Evolutionary conservation across 116 monocot species (phyloP).

Genomic region (Papilionanthe hybrid): DNA sequence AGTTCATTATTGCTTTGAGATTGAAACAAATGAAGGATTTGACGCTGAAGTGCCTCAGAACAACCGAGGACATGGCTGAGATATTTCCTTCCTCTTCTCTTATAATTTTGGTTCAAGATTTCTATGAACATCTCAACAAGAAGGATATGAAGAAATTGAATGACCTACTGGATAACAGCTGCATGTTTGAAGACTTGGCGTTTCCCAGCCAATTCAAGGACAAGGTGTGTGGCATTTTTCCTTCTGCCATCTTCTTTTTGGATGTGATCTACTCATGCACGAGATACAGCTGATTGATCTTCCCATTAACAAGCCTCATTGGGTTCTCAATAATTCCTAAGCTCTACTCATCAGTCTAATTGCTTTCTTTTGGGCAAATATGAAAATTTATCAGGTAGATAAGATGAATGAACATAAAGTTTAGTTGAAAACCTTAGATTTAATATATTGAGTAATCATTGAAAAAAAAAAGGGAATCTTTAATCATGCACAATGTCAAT

Average conservation of each 20-base stretch:
- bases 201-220: conserved; percentile 48
- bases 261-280: too few species aligned
- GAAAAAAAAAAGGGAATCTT: too few species aligned
- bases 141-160: conserved; percentile 30
- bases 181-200: conserved; percentile 50
- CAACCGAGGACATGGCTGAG: background rate
- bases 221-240: conserved; percentile 24
- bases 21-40: background rate
- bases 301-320: too few species aligned
- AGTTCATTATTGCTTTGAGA: background rate
- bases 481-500: too few species aligned
- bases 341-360: too few species aligned
- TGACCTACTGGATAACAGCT: conserved; percentile 33
- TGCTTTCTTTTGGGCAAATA: too few species aligned
- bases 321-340: too few species aligned
- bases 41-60: background rate
- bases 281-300: too few species aligned
- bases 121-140: conserved; percentile 46
- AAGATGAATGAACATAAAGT: too few species aligned
- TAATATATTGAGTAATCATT: too few species aligned
- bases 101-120: conserved; percentile 19
- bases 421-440: too few species aligned
- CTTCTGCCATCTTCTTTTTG: background rate
- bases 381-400: too few species aligned
- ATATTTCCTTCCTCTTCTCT: conserved; percentile 12